Conservation (phyloP, 352 stramenopile genomes). For the Hyaloperonospora brassicae region DNA sequence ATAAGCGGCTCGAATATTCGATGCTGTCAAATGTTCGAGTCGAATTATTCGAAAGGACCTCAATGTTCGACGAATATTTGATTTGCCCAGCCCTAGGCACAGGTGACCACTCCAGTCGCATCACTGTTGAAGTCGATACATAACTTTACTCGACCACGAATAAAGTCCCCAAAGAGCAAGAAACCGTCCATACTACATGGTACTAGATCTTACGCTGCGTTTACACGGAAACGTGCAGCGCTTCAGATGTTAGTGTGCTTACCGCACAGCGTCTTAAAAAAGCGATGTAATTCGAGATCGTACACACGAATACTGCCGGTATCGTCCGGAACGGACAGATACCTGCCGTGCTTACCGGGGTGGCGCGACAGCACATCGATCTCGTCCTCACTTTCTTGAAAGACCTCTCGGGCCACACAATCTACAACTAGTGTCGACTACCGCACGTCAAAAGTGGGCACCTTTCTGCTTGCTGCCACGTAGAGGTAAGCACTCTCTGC, state of each 20-base stretch:
- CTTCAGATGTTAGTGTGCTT: conserved; percentile 72
- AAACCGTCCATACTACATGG: conserved; percentile 61
- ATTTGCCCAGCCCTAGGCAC: too few relatives aligned
- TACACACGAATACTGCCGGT: conserved; percentile 63
- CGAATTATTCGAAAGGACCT: too few relatives aligned
- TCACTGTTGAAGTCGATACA: conserved; percentile 59
- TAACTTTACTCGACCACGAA: conserved; percentile 54
- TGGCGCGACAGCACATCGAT: conserved; percentile 58
- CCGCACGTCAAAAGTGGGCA: conserved; percentile 65
- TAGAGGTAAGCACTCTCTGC: conserved; percentile 39
- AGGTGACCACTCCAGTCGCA: conserved; percentile 31
- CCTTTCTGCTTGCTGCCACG: conserved; percentile 46
- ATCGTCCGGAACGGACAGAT: conserved; percentile 57
- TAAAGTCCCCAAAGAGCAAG: conserved; percentile 74
- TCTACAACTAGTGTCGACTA: conserved; percentile 47
- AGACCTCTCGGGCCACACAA: conserved; percentile 43
- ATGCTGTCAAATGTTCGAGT: too few relatives aligned
- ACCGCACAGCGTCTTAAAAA: conserved; percentile 58
- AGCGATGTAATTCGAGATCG: conserved; percentile 40
- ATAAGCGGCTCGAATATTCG: too few relatives aligned
- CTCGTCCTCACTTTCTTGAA: conserved; percentile 58
- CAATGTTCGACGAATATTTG: too few relatives aligned
- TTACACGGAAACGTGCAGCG: conserved; percentile 52
- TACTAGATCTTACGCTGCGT: conserved; percentile 64
- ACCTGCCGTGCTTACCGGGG: conserved; percentile 39